Conservation (phyloP, 148 eudicot species). For the Vaccinium myrtillus region DNA sequence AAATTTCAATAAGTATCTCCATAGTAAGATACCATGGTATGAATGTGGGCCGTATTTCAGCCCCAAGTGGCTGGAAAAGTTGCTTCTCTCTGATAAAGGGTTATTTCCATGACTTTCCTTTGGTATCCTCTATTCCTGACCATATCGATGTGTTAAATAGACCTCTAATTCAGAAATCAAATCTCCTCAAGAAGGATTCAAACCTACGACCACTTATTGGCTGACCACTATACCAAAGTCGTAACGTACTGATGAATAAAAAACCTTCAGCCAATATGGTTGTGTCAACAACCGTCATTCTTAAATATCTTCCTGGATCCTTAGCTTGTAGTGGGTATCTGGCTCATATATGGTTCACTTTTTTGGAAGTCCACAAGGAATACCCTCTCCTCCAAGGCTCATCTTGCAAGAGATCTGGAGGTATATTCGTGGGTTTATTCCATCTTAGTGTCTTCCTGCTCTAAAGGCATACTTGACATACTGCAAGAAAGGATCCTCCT, state of each 20-base stretch:
- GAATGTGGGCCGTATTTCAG: neutral
- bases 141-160: neutral
- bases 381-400: neutral
- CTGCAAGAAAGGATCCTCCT: neutral
- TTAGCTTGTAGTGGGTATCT: too few relatives aligned
- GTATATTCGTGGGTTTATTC: neutral
- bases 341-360: too few relatives aligned
- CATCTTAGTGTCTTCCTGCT: too few relatives aligned
- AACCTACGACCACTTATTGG: neutral
- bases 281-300: neutral
- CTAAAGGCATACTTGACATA: neutral
- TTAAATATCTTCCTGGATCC: too few relatives aligned
- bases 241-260: neutral
- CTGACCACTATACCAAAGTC: neutral
- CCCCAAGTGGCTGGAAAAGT: neutral
- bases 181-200: neutral
- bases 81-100: neutral
- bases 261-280: neutral
- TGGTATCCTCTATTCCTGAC: too few relatives aligned
- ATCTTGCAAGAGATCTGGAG: neutral
- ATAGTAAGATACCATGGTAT: neutral
- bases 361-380: neutral
- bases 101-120: neutral
- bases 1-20: neutral
- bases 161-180: neutral